Evolutionary conservation across 495 filamentous ascomycete genomes (phyloP).

Genomic region (Aspergillus kassunensis): DNA sequence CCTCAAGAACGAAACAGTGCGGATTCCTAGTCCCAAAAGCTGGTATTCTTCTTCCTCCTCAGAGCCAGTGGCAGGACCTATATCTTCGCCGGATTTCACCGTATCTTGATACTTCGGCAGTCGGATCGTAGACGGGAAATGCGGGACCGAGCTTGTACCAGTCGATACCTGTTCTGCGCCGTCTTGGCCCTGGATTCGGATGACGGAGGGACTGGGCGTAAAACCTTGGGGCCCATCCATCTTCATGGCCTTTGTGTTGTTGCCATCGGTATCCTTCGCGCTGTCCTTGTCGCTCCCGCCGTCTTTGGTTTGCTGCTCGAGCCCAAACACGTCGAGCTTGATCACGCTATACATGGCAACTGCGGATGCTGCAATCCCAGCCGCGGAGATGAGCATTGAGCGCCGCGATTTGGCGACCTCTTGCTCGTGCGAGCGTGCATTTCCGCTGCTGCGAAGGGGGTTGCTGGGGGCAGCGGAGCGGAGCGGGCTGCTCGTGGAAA

Average conservation of each 20-base stretch:
- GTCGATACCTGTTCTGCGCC: conserved; percentile 65
- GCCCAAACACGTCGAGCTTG: conserved; percentile 37
- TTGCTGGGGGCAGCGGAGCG: conserved; percentile 26
- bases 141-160: conserved; percentile 77
- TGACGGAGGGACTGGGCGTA: conserved; percentile 33
- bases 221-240: conserved; percentile 42
- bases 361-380: conserved; percentile 33
- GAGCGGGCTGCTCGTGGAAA: conserved; percentile 28
- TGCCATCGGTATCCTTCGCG: background rate
- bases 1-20: conserved; percentile 83
- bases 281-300: background rate
- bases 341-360: conserved; percentile 38
- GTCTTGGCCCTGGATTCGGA: conserved; percentile 49
- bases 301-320: conserved; percentile 15
- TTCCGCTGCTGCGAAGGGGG: conserved; percentile 25
- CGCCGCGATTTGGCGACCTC: conserved; percentile 28
- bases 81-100: conserved; percentile 32
- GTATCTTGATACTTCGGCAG: conserved; percentile 43
- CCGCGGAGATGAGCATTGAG: conserved; percentile 33
- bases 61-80: conserved; percentile 16
- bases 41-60: conserved; percentile 65
- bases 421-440: conserved; percentile 14
- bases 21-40: conserved; percentile 78
- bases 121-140: conserved; percentile 70
- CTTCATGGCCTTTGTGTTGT: conserved; percentile 20